Evolutionary conservation across 1,284 basidiomycete species (phyloP), one percentile per base, ranked within the genome.

Genomic region (Tilletia walkeri): DNA sequence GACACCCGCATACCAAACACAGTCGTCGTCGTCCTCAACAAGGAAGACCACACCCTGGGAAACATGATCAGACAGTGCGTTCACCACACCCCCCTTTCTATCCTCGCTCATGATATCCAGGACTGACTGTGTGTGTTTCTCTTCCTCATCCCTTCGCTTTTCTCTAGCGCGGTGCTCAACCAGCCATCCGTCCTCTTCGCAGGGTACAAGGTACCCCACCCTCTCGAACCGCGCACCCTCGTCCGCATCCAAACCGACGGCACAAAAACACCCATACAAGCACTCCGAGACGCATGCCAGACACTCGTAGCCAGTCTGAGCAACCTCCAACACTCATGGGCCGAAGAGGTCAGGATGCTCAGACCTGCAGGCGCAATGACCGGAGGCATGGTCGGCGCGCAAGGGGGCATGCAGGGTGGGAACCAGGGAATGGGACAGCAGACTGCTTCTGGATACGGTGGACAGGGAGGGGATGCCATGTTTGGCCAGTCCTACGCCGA

Each of bases 1-100:
- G 95, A 99, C 85, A 95, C 94, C 65, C 96, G 95, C 86, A 92
- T 99, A 71, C 94, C 95, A 1, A 97, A 98, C 81, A 94, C 95
- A 0, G 94, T 94, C 16, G 96, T 94, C 0, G 89, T 99, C 76
- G 92, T 92, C 78, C 88, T 99, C 77, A 88, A 94, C 76, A 97
- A 97, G 86, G 94, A 98, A 84, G 96, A 99, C 83, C 96, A 99
- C 82, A 99, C 96, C 0, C 86, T 99, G 9, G 95, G 90, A 5
- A 96, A 96, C 85, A 93, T 99, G 92, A 87, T 99, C 20, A 89
- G 96, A 79, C 89, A 92, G 93, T 95, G 83, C 83, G 92, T 69
- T 10, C 20, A 4, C 54, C 34, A 4, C 2, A 10, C 34, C 16
- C 54, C 34, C 50, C 36, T 34, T 16, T 12, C 30, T 38, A 30